Conservation (phyloP, 1,284 basidiomycete species). For the Golubevia sp. region DNA sequence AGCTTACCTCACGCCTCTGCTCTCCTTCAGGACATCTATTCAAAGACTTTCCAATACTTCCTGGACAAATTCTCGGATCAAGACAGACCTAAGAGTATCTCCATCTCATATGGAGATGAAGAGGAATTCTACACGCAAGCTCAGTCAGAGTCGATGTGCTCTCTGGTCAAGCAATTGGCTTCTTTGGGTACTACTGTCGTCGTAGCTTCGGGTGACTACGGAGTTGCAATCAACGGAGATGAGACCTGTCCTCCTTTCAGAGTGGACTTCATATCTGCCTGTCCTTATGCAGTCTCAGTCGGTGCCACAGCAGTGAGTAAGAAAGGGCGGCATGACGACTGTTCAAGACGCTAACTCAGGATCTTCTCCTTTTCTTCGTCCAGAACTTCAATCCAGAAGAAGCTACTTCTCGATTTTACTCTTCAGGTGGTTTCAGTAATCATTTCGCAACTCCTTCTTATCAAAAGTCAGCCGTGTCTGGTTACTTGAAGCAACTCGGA, state of each 20-base stretch:
- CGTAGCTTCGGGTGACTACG: constrained; percentile 14
- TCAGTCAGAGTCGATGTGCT: constrained; percentile 8
- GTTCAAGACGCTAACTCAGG: no score
- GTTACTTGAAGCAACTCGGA: constrained; percentile 3
- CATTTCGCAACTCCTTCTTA: constrained; percentile 1
- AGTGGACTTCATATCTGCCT: constrained; percentile 6
- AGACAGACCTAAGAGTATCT: constrained; percentile 4
- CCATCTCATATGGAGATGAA: constrained; percentile 12
- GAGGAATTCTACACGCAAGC: constrained; percentile 3
- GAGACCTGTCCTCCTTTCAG: neutral
- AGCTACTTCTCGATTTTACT: neutral
- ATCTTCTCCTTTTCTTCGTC: neutral
- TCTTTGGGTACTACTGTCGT: constrained; percentile 17
- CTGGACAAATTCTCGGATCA: neutral
- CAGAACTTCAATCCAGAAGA: neutral
- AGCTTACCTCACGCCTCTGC: no score
- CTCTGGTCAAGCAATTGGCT: constrained; percentile 12
- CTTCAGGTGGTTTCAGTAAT: neutral
- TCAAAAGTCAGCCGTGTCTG: constrained; percentile 6
- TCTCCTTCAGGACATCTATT: neutral
- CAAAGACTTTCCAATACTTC: neutral
- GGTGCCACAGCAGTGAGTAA: constrained; percentile 17
- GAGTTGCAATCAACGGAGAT: constrained; percentile 3
- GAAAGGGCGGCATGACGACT: no score
- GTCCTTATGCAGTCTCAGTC: constrained; percentile 19